Base-by-base conservation (phyloP, 805 yeast genomes). In the Candida piceae region DNA sequence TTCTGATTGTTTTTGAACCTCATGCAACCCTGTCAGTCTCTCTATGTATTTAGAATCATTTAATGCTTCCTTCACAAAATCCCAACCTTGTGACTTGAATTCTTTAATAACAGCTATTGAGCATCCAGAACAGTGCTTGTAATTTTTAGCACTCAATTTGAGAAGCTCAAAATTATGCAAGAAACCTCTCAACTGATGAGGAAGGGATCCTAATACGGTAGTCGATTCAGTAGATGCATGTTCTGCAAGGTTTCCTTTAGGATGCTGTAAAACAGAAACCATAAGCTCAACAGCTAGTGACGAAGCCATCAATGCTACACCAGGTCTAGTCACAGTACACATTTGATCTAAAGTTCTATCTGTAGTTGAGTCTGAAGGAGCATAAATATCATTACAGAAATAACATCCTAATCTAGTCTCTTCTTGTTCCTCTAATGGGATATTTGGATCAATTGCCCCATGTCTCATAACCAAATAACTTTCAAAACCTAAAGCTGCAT, bases 311-410 rank as follows among this genome's bases (percentile, higher is more conserved):
- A 84, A 64, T 0, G 99, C 96, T 1, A 84, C 89, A 1, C 99
- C 98, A 0, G 99, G 97, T 28, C 98, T 69, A 0, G 98, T 93
- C 1, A 93, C 98, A 0, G 99, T 93, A 55, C 99, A 93, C 97
- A 93, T 93, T 60, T 93, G 97, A 61, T 93, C 99, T 39, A 93
- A 64, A 0, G 97, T 84, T 35, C 95, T 69, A 52, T 88, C 95
- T 0, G 85, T 70, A n/a, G 86, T 62, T 40, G 95, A 82, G 56
- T 93, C 95, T 2, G 78, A 67, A 0, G 99, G 98, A 0, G 97
- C 97, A 35, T 87, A 87, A 7, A 93, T 89, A 56, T 93, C 98
- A 56, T 87, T 86, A 60, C 99, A 93, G 59, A 83, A 93, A 62
- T 93, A 93, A 58, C 99, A 93, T 0, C 99, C 98, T 29, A 89